A percentile compares a stretch with the other conserved stretches of the same genome.
phyloP scores from a whole-genome alignment of 345 rosid genomes.

The Gossypium thurberi region DNA sequence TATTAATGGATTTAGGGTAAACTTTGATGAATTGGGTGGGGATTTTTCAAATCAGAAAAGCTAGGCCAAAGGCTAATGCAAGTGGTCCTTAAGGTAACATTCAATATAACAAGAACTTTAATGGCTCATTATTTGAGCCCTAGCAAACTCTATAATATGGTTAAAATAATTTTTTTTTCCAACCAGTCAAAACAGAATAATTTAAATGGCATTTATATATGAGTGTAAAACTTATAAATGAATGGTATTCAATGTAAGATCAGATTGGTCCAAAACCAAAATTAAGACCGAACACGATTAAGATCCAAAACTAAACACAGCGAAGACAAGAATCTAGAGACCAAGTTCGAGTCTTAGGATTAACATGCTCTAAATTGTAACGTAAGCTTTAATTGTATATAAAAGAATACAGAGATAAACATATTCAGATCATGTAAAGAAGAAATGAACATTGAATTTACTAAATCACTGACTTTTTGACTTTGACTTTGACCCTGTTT shows the following conservation, averaged over 20 bases:
- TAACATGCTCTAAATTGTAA: not conserved
- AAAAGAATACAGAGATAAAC: not conserved
- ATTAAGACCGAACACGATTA: not conserved
- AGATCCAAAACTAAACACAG: not conserved
- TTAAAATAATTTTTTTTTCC: not conserved
- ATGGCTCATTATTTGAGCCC: not conserved
- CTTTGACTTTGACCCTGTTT: conserved; percentile 33
- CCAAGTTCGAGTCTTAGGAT: not conserved
- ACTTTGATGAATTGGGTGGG: not conserved
- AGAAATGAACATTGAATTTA: not conserved
- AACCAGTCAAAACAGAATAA: not conserved
- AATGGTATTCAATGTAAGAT: not conserved
- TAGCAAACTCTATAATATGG: not conserved
- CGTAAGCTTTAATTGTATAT: too few species aligned
- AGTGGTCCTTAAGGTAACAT: conserved; percentile 27
- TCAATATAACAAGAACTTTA: conserved; percentile 5
- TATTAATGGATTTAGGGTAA: not conserved
- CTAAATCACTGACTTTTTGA: not conserved
- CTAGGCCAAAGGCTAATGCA: not conserved
- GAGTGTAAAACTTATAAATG: not conserved
- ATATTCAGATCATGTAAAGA: not conserved
- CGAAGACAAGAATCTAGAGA: conserved; percentile 6
- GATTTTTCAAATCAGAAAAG: not conserved
- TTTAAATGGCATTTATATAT: not conserved
- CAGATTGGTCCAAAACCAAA: not conserved